These are phyloP conservation scores for Thalassiosira livingstoniorum DNA, from an alignment of 352 stramenopile species.

Conservation along the genomic window DNA sequence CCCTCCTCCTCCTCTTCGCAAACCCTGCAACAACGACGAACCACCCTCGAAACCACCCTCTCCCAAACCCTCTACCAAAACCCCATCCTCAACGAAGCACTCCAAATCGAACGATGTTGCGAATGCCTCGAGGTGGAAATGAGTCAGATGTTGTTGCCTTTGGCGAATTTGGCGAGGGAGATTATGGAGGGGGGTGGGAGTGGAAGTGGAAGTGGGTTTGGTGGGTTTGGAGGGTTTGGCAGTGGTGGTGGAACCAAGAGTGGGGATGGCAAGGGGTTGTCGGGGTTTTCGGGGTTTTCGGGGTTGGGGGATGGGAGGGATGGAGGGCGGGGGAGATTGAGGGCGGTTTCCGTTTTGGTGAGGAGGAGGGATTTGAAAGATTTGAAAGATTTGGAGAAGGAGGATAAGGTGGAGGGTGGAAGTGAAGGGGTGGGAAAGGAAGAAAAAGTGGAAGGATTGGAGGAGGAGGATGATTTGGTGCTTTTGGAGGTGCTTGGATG, in stretches of 20 bases:
- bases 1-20: constrained; percentile 5
- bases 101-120: constrained; percentile 69
- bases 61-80: constrained; percentile 63
- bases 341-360: constrained; percentile 57
- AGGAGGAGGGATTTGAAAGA: constrained; percentile 13
- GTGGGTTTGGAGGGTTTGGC: too few relatives aligned
- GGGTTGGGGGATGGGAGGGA: too few relatives aligned
- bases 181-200: constrained; percentile 55
- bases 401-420: constrained; percentile 15
- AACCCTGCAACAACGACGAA: constrained; percentile 34
- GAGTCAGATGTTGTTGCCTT: constrained; percentile 71
- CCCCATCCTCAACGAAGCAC: constrained; percentile 51
- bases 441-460: constrained; percentile 13
- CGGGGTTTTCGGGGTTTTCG: too few relatives aligned
- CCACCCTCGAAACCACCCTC: constrained; percentile 56
- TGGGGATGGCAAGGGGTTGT: too few relatives aligned
- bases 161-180: constrained; percentile 72
- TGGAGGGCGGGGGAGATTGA: constrained; percentile 52
- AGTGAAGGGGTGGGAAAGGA: neutral
- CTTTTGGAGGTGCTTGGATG: constrained; percentile 44
- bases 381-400: constrained; percentile 4
- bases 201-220: too few relatives aligned
- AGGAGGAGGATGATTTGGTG: constrained; percentile 17
- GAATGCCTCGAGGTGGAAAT: constrained; percentile 81
- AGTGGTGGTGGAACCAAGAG: too few relatives aligned